These are phyloP conservation scores for Schizosaccharomyces osmophilus DNA, from an alignment of 805 yeast species.

Conservation along the genomic window DNA sequence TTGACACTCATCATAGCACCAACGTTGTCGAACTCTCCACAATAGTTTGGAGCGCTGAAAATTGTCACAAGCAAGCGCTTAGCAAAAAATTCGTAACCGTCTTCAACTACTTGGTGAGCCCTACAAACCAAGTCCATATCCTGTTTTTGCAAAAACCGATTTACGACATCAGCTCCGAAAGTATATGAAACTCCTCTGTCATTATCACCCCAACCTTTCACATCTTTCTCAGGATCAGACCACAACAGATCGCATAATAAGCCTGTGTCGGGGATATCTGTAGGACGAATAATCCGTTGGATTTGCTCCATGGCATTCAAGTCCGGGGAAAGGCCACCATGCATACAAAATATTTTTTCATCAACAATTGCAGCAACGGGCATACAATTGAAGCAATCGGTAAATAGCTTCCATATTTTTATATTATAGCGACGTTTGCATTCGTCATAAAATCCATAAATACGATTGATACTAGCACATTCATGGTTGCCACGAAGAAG, in stretches of 20 bases:
- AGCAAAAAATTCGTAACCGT: conserved; percentile 90
- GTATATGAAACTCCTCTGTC: conserved; percentile 97
- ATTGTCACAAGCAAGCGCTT: conserved; percentile 88
- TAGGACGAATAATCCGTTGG: conserved; percentile 96
- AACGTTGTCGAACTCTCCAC: conserved; percentile 97
- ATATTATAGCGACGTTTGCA: conserved; percentile 90
- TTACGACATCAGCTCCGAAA: conserved; percentile 94
- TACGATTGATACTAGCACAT: conserved; percentile 92
- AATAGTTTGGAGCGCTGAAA: conserved; percentile 79
- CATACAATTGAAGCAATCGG: conserved; percentile 93
- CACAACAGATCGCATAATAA: conserved; percentile 84
- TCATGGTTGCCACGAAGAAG: conserved; percentile 95
- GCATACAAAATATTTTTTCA: conserved; percentile 96
- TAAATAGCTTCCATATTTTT: conserved; percentile 94
- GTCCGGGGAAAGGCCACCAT: conserved; percentile 95
- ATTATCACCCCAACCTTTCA: conserved; percentile 96
- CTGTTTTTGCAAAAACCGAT: conserved; percentile 84
- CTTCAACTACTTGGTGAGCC: conserved; percentile 98
- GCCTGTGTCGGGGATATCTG: conserved; percentile 89
- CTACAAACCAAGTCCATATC: conserved; percentile 95
- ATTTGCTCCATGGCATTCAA: conserved; percentile 95
- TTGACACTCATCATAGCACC: conserved; percentile 99
- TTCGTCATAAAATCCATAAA: conserved; percentile 94
- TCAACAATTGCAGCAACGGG: conserved; percentile 97
- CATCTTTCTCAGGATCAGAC: conserved; percentile 97